A percentile compares a stretch with the other conserved stretches of the same genome.
Conservation (phyloP, 2,329 filamentous ascomycete genomes). For the Botrytis deweyae region DNA sequence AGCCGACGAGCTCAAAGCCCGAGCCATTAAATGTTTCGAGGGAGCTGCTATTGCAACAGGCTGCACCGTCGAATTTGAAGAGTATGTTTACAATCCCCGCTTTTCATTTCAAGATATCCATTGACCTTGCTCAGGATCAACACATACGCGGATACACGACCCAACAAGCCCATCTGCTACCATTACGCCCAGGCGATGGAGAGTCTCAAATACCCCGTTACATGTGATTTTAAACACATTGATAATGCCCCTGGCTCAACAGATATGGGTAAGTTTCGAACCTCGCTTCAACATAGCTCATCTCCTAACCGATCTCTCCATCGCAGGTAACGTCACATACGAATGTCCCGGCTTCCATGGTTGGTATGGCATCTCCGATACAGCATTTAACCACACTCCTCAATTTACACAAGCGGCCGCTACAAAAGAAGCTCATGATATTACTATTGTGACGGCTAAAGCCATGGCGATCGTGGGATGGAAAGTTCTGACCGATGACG, state of each 20-base stretch:
- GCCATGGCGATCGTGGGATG: constrained; percentile 46
- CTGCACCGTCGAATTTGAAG: constrained; percentile 35
- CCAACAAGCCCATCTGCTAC: constrained; percentile 28
- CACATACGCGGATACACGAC: constrained; percentile 29
- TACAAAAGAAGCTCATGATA: constrained; percentile 33
- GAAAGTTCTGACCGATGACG: constrained; percentile 47
- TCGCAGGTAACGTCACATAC: constrained; percentile 55
- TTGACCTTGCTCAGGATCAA: constrained; percentile 23
- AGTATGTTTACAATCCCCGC: constrained; percentile 30
- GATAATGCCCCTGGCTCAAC: constrained; percentile 28
- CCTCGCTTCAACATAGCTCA: constrained; percentile 24
- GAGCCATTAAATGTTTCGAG: constrained; percentile 33
- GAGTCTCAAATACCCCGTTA: constrained; percentile 22
- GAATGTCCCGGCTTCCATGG: constrained; percentile 55
- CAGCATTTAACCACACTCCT: constrained; percentile 52
- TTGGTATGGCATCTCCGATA: constrained; percentile 51
- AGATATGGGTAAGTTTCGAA: constrained; percentile 35
- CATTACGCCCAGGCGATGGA: constrained; percentile 29
- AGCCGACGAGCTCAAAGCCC: constrained; percentile 24
- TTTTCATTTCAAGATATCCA: neutral
- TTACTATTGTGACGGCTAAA: constrained; percentile 31
- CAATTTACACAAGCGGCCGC: constrained; percentile 43
- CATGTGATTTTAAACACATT: constrained; percentile 21
- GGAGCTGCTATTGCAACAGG: constrained; percentile 33
- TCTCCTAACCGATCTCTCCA: constrained; percentile 51